Percentiles rank a stretch among this genome's conserved stretches.
Evolutionary conservation across 305 asterid genomes (phyloP).

Genomic region (Solanum hybrid): DNA sequence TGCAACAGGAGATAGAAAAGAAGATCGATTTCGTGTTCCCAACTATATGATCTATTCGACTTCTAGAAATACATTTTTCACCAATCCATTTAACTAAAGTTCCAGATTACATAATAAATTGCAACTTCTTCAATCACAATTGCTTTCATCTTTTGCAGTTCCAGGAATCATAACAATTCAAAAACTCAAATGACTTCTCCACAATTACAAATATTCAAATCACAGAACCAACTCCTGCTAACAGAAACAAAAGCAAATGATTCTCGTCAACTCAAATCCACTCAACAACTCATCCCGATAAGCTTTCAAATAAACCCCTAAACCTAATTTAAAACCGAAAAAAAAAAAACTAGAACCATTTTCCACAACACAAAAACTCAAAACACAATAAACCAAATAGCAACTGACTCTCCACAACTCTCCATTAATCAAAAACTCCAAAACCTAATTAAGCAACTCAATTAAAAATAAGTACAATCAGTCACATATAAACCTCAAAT

Average conservation of each 20-base stretch:
- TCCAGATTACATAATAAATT: background rate
- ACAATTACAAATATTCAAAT: background rate
- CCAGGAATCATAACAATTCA: background rate
- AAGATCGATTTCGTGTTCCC: background rate
- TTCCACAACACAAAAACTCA: background rate
- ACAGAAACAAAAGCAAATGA: background rate
- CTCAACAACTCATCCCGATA: background rate
- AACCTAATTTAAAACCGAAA: background rate
- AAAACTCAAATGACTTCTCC: background rate
- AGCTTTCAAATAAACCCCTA: background rate
- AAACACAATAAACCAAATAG: background rate
- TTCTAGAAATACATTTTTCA: background rate
- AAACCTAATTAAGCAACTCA: background rate
- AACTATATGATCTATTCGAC: background rate
- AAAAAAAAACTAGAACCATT: background rate
- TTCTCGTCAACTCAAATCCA: background rate
- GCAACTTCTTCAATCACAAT: background rate
- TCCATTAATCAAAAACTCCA: background rate
- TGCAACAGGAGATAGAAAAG: background rate
- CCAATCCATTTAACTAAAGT: background rate
- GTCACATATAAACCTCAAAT: background rate
- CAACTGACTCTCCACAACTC: background rate
- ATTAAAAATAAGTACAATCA: background rate
- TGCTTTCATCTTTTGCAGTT: background rate
- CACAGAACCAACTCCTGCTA: conserved; percentile 4